phyloP scores from a whole-genome alignment of 2,329 filamentous ascomycete species.

The Scytalidium sp. region DNA sequence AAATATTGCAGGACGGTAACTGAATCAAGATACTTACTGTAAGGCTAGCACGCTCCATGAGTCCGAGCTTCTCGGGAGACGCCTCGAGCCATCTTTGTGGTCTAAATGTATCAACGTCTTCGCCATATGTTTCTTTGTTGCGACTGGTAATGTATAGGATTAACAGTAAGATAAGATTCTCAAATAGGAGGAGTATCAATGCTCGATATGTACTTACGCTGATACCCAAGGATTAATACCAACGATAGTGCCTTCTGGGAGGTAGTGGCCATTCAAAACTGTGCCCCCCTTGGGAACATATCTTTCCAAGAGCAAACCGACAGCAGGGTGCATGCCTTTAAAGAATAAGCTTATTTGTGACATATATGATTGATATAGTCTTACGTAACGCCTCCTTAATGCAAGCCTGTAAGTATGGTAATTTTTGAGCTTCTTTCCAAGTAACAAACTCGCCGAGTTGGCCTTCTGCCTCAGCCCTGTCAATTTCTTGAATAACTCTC shows the following conservation, averaged over 20 bases:
- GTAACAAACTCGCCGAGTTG: constrained; percentile 19
- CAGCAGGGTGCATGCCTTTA: constrained; percentile 47
- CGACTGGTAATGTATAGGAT: no score
- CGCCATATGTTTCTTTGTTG: not conserved
- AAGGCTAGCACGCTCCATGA: constrained; percentile 37
- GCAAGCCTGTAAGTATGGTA: constrained; percentile 30
- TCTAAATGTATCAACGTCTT: not conserved
- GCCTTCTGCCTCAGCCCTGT: no score
- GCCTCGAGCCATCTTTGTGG: constrained; percentile 44
- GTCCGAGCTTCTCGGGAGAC: constrained; percentile 23
- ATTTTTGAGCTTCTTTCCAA: constrained; percentile 11
- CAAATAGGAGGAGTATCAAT: no score
- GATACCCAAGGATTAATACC: constrained; percentile 39
- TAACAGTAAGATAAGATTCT: no score
- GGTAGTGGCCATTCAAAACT: constrained; percentile 38
- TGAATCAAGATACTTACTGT: no score
- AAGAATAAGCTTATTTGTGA: no score
- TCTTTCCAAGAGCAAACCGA: constrained; percentile 46
- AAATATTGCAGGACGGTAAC: no score
- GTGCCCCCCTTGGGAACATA: constrained; percentile 43
- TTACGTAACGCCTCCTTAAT: constrained; percentile 45
- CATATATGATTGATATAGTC: no score
- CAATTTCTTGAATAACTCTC: no score
- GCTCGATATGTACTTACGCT: no score
- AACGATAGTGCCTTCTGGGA: constrained; percentile 36